These are phyloP conservation scores for Gentiana straminea DNA, from an alignment of 257 asterid genomes.

Conservation along the genomic window DNA sequence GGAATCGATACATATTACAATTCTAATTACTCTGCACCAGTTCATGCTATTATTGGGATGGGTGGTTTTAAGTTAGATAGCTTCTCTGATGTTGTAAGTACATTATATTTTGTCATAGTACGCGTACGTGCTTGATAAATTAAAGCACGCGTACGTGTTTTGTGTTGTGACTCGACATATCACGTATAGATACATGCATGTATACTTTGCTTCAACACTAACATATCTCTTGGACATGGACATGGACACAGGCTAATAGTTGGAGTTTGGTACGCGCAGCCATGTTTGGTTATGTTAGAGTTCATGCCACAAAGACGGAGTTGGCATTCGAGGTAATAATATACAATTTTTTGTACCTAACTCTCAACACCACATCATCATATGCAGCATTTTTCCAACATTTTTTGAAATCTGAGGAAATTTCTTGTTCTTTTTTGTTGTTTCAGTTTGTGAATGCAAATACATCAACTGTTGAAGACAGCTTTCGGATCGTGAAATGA, in stretches of 20 bases:
- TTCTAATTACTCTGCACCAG: conserved; percentile 23
- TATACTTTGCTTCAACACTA: neutral
- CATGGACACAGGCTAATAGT: conserved; percentile 29
- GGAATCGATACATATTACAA: conserved; percentile 51
- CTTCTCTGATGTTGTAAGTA: conserved; percentile 39
- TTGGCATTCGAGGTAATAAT: conserved; percentile 46
- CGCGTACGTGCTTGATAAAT: neutral
- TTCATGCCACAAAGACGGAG: conserved; percentile 39
- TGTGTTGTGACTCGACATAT: too few species aligned
- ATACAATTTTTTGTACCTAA: neutral
- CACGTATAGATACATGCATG: neutral
- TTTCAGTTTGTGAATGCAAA: conserved; percentile 61
- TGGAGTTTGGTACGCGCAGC: conserved; percentile 19
- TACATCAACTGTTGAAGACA: conserved; percentile 40
- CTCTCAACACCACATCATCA: neutral
- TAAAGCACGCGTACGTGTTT: neutral
- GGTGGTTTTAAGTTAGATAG: conserved; percentile 67
- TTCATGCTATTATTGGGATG: conserved; percentile 51
- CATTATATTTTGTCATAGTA: neutral
- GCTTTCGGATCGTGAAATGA: conserved; percentile 37
- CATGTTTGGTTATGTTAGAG: conserved; percentile 51
- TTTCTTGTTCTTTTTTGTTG: neutral
- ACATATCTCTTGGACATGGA: neutral
- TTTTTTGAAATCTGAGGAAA: neutral
- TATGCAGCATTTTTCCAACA: neutral